These are phyloP conservation scores for Volvox africanus DNA, from an alignment of 139 green algal species.

Conservation along the genomic window DNA sequence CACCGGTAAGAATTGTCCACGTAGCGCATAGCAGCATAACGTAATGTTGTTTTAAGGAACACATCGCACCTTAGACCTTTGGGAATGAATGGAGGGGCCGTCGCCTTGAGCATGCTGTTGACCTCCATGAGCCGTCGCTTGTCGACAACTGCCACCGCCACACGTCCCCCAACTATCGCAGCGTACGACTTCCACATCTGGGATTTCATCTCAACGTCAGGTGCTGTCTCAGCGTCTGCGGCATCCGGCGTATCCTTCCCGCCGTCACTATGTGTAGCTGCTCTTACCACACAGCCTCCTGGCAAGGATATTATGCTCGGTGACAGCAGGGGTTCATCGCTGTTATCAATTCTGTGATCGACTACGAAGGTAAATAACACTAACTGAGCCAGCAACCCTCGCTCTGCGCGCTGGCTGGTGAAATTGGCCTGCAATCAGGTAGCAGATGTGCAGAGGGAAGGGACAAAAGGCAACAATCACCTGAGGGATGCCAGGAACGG, in stretches of 20 bases:
- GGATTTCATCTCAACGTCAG: too few relatives aligned
- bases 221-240: too few relatives aligned
- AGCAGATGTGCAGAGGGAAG: not conserved
- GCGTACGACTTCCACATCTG: not conserved
- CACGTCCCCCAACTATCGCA: not conserved
- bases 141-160: slow-evolving; percentile 14
- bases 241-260: too few relatives aligned
- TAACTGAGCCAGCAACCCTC: not conserved
- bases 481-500: too few relatives aligned
- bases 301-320: too few relatives aligned
- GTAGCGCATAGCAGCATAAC: too few relatives aligned
- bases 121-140: not conserved
- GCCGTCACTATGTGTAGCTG: too few relatives aligned
- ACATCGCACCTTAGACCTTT: slow-evolving; percentile 2
- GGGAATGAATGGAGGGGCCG: slow-evolving; percentile 21
- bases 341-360: not conserved
- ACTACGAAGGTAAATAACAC: slow-evolving; percentile 1
- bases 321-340: too few relatives aligned
- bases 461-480: too few relatives aligned
- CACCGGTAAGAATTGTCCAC: too few relatives aligned
- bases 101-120: not conserved
- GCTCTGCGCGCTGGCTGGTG: not conserved
- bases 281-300: too few relatives aligned
- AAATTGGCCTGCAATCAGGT: slow-evolving; percentile 35
- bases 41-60: too few relatives aligned